Conservation (phyloP, 768 basidiomycete species). For the Dentipellis fragilis region DNA sequence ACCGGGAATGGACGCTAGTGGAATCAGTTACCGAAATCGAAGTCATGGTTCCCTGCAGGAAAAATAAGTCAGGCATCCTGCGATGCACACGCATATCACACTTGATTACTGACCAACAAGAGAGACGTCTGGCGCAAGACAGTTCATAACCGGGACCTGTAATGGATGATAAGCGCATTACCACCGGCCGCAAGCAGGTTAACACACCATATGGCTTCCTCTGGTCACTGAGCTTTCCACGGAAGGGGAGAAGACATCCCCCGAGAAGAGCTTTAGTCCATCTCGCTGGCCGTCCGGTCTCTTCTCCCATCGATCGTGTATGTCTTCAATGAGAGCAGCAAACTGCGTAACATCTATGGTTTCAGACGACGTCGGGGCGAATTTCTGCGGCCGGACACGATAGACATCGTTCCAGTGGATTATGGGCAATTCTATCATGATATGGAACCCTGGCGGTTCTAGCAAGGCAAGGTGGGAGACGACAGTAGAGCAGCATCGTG, state of each 20-base stretch:
- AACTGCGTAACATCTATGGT: slow-evolving; percentile 88
- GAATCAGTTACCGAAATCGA: slow-evolving; percentile 60
- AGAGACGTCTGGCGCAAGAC: slow-evolving; percentile 68
- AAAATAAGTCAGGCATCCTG: neutral
- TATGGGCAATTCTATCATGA: slow-evolving; percentile 33
- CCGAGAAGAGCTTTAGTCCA: slow-evolving; percentile 79
- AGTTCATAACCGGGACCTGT: slow-evolving; percentile 81
- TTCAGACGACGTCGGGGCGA: slow-evolving; percentile 36
- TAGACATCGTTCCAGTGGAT: slow-evolving; percentile 81
- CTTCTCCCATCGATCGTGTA: slow-evolving; percentile 48
- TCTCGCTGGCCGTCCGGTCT: slow-evolving; percentile 43
- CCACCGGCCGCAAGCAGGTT: neutral
- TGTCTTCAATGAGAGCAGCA: slow-evolving; percentile 53
- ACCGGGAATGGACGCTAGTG: neutral
- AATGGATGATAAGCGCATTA: neutral
- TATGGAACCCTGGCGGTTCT: no score
- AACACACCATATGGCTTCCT: slow-evolving; percentile 79
- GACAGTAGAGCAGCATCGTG: no score
- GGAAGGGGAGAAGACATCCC: slow-evolving; percentile 82
- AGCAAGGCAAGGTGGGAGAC: no score
- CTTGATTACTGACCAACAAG: slow-evolving; percentile 50
- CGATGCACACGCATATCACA: neutral
- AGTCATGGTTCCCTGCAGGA: slow-evolving; percentile 77
- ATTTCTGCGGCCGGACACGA: slow-evolving; percentile 67
- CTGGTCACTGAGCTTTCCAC: slow-evolving; percentile 81